Evolutionary conservation across 2,329 filamentous ascomycete genomes (phyloP).

Genomic region (Alternaria dauci): DNA sequence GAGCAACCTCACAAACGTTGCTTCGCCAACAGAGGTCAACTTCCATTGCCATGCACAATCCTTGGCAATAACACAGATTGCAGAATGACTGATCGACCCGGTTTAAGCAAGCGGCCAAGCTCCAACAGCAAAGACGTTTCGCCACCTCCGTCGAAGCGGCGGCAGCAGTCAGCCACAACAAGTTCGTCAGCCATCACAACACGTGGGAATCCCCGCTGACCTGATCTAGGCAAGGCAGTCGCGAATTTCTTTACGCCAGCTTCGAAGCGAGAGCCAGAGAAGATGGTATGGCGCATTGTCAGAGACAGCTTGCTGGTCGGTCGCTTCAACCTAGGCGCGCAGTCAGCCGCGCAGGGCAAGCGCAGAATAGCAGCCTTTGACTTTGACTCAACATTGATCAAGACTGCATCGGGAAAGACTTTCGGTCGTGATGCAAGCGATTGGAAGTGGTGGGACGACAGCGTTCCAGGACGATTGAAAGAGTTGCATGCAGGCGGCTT

Average conservation of each 20-base stretch:
- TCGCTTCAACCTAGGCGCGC: slow-evolving; percentile 66
- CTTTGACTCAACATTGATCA: slow-evolving; percentile 84
- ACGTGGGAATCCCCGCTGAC: slow-evolving; percentile 6
- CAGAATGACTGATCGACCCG: slow-evolving; percentile 32
- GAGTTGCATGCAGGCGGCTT: slow-evolving; percentile 78
- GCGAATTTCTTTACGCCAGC: slow-evolving; percentile 87
- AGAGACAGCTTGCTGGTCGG: slow-evolving; percentile 78
- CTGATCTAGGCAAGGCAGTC: slow-evolving; percentile 68
- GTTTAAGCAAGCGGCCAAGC: slow-evolving; percentile 46
- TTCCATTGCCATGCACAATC: slow-evolving; percentile 1
- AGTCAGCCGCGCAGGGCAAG: slow-evolving; percentile 24
- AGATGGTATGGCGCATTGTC: slow-evolving; percentile 72
- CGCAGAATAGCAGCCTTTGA: slow-evolving; percentile 51
- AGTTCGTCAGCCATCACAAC: slow-evolving; percentile 53
- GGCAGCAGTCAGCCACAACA: slow-evolving; percentile 62
- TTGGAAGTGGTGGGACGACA: slow-evolving; percentile 92
- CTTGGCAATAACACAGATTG: background rate
- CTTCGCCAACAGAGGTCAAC: slow-evolving; percentile 8
- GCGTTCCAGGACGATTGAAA: slow-evolving; percentile 72
- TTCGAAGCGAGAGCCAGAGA: slow-evolving; percentile 84
- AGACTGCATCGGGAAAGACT: slow-evolving; percentile 79
- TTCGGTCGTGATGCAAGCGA: slow-evolving; percentile 76
- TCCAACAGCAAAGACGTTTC: slow-evolving; percentile 60
- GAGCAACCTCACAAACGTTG: slow-evolving; percentile 14
- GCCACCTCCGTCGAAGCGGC: slow-evolving; percentile 65